A percentile compares a stretch with the other conserved stretches of the same genome.
These are phyloP conservation scores for Huntiella bhutanensis DNA, from an alignment of 2,329 filamentous ascomycete species.

Conservation along the genomic window DNA sequence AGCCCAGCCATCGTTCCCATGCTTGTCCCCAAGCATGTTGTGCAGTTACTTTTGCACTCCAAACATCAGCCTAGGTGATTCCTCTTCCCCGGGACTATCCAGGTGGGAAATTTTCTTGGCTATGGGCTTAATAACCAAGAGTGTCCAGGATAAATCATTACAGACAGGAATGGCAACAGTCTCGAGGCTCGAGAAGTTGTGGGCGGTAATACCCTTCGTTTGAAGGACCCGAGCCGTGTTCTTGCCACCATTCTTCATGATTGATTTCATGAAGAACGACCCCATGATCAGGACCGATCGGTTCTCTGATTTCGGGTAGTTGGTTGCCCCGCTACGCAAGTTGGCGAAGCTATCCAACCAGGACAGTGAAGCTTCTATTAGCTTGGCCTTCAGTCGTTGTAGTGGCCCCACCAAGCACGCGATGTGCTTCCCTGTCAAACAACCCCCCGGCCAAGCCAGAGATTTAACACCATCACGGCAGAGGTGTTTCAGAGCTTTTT, in stretches of 20 bases:
- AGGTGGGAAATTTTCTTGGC: conserved; percentile 45
- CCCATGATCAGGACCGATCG: conserved; percentile 45
- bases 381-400: conserved; percentile 60
- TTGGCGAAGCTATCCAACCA: conserved; percentile 43
- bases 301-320: conserved; percentile 23
- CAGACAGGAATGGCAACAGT: conserved; percentile 54
- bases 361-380: conserved; percentile 47
- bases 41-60: conserved; percentile 35
- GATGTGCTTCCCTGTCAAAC: conserved; percentile 35
- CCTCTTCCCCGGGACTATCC: conserved; percentile 38
- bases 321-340: conserved; percentile 32
- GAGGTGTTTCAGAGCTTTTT: no score
- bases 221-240: conserved; percentile 36
- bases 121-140: conserved; percentile 45
- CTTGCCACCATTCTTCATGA: conserved; percentile 28
- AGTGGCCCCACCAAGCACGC: conserved; percentile 36
- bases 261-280: conserved; percentile 44
- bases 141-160: conserved; percentile 46
- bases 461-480: background rate
- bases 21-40: conserved; percentile 36
- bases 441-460: conserved; percentile 3
- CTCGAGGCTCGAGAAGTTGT: conserved; percentile 43
- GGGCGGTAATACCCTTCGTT: conserved; percentile 34
- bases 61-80: conserved; percentile 22
- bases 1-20: conserved; percentile 39